Percentiles rank a stretch among this genome's conserved stretches.
phyloP scores from a whole-genome alignment of 1,139 yeast genomes.

The Candida glucosophila region DNA sequence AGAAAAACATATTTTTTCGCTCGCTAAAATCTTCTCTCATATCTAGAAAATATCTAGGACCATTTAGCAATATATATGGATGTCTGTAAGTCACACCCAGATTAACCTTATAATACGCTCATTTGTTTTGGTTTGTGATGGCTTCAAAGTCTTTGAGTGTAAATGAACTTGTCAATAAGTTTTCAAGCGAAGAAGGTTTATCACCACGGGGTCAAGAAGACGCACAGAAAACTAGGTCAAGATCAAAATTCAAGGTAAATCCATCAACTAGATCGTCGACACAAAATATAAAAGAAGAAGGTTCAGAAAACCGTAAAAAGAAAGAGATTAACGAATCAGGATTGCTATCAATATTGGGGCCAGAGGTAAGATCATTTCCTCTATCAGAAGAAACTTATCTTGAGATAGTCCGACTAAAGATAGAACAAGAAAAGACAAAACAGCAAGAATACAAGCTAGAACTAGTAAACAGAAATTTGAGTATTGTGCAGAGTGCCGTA shows the following conservation, averaged over 20 bases:
- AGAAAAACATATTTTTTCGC: too few relatives aligned
- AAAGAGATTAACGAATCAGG: conserved; percentile 8
- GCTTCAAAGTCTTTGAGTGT: conserved; percentile 19
- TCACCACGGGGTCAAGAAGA: conserved; percentile 2
- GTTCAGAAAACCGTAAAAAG: background rate
- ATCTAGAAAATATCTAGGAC: too few relatives aligned
- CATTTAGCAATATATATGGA: too few relatives aligned
- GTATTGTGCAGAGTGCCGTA: conserved; percentile 54
- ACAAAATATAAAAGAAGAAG: too few relatives aligned
- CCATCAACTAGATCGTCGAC: too few relatives aligned
- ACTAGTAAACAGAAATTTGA: conserved; percentile 48
- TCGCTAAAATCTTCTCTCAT: too few relatives aligned
- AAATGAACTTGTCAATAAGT: conserved; percentile 17
- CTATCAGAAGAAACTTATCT: conserved; percentile 54
- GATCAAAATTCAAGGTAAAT: too few relatives aligned
- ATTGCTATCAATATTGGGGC: conserved; percentile 39
- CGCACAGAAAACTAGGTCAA: too few relatives aligned
- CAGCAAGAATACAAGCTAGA: conserved; percentile 74
- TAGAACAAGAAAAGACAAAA: conserved; percentile 77
- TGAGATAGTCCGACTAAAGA: conserved; percentile 54
- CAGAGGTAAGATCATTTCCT: conserved; percentile 47
- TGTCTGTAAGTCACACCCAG: too few relatives aligned
- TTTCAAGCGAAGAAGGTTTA: conserved; percentile 5
- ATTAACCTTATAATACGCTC: too few relatives aligned
- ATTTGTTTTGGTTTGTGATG: too few relatives aligned